Conservation (phyloP, 257 asterid genomes). For the Mentha longifolia region DNA sequence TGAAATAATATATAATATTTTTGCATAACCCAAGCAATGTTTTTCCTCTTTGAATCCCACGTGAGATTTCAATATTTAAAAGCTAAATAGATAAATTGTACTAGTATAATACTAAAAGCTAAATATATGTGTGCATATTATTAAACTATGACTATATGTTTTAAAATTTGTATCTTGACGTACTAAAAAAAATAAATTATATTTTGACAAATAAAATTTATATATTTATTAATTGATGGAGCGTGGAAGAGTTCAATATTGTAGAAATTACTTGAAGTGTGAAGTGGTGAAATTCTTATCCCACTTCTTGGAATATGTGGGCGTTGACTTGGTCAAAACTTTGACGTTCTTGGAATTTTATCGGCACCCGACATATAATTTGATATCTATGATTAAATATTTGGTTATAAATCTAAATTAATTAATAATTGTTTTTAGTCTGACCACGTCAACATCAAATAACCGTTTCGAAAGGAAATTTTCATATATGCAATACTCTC, state of each 20-base stretch:
- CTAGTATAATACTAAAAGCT: too few species aligned
- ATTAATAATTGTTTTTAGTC: too few species aligned
- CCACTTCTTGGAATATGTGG: conserved; percentile 33
- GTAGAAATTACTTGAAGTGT: conserved; percentile 23
- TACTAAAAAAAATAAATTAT: too few species aligned
- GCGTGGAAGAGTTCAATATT: neutral
- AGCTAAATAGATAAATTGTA: too few species aligned
- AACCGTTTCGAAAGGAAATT: too few species aligned
- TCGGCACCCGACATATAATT: neutral
- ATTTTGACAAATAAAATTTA: neutral
- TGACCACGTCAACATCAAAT: too few species aligned
- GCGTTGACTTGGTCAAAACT: conserved; percentile 27
- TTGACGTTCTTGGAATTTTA: conserved; percentile 20
- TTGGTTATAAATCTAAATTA: neutral
- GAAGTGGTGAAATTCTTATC: conserved; percentile 32
- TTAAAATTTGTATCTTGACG: too few species aligned
- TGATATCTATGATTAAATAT: neutral
- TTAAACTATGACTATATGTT: too few species aligned
- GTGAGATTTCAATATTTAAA: too few species aligned
- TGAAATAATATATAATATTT: neutral
- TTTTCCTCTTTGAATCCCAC: too few species aligned
- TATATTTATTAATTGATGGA: neutral
- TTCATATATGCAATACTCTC: too few species aligned
- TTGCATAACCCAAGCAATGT: neutral
- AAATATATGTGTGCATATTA: too few species aligned